Evolutionary conservation across 768 basidiomycete species (phyloP).

Genomic region (Podaxis mareebaensis): DNA sequence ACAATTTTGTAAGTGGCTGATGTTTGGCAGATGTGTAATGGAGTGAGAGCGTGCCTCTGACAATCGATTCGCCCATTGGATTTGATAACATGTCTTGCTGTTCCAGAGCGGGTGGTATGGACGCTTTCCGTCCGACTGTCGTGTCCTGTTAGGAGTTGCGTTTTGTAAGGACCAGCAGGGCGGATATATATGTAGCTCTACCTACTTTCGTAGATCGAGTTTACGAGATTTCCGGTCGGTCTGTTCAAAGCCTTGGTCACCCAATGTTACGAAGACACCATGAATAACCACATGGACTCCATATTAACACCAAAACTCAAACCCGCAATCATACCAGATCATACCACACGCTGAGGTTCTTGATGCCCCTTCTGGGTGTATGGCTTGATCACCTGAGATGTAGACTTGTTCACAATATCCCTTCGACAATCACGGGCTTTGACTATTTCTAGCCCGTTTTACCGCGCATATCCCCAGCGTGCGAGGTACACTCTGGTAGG

Average conservation of each 20-base stretch:
- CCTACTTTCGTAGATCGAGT: neutral
- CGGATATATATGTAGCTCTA: neutral
- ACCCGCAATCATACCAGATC: neutral
- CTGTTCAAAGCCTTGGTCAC: too few species aligned
- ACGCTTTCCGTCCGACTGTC: neutral
- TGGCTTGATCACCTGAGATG: neutral
- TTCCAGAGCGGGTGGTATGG: neutral
- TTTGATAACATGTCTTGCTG: neutral
- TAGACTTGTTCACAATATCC: neutral
- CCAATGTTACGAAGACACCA: neutral
- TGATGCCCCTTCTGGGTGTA: neutral
- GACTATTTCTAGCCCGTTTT: neutral
- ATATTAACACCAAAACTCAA: neutral
- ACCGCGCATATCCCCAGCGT: neutral
- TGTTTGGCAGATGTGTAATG: neutral
- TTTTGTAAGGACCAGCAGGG: neutral
- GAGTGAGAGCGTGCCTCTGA: neutral
- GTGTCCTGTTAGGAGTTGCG: neutral
- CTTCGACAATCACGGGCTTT: neutral
- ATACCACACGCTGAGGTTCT: neutral
- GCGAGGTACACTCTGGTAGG: neutral
- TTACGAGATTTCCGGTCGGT: too few species aligned
- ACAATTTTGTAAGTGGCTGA: neutral
- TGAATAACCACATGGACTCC: neutral
- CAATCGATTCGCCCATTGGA: neutral